These are phyloP conservation scores for Coelastrella sp. DNA, from an alignment of 139 green algal genomes.

Conservation along the genomic window DNA sequence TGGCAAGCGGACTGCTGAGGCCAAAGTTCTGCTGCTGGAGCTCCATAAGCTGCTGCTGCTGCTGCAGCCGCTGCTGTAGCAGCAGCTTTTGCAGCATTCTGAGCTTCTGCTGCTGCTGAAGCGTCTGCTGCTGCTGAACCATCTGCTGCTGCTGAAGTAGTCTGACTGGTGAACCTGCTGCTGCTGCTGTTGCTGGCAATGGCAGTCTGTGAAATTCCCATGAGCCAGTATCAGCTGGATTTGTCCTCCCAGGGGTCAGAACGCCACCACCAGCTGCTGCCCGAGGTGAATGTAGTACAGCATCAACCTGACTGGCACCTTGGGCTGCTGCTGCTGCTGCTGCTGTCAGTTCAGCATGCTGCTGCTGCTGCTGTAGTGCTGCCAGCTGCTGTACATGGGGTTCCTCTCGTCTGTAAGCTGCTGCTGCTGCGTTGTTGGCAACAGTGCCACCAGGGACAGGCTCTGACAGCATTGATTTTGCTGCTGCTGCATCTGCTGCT, in stretches of 20 bases:
- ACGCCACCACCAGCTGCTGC: not conserved
- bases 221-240: not conserved
- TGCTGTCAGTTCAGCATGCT: not conserved
- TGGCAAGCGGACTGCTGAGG: not conserved
- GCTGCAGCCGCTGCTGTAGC: not conserved
- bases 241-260: not conserved
- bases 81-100: not conserved
- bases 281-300: not conserved
- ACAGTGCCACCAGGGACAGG: not conserved
- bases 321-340: not conserved
- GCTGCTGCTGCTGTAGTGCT: not conserved
- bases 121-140: not conserved
- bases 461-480: not conserved
- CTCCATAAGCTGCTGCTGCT: not conserved
- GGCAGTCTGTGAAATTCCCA: not conserved
- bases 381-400: not conserved
- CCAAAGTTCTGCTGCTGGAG: not conserved
- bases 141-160: not conserved
- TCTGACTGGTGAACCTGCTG: not conserved
- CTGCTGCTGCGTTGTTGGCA: not conserved
- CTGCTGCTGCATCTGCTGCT: not conserved
- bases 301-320: not conserved
- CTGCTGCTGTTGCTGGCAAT: not conserved
- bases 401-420: not conserved
- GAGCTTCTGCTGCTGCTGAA: not conserved